These are phyloP conservation scores for Teratosphaeria pseudoeucalypti DNA, from an alignment of 2,329 filamentous ascomycete genomes.

Conservation along the genomic window DNA sequence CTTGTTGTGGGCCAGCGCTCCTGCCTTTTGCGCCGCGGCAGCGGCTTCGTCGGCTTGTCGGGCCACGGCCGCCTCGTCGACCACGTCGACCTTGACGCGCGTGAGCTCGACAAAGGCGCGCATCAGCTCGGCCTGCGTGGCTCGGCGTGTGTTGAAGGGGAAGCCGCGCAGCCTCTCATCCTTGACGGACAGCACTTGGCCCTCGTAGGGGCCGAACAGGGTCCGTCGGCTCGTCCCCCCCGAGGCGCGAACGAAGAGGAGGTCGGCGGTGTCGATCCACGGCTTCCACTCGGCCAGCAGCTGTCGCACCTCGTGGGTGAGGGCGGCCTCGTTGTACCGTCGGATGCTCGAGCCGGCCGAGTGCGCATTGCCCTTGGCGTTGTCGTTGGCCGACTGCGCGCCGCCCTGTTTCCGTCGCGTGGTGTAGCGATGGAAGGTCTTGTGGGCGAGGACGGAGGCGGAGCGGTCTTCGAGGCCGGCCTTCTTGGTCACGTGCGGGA, in stretches of 20 bases:
- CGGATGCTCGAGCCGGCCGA: conserved; percentile 84
- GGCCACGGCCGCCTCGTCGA: conserved; percentile 55
- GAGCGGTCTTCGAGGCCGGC: conserved; percentile 68
- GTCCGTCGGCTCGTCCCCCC: conserved; percentile 78
- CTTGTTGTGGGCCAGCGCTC: conserved; percentile 32
- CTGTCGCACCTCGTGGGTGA: conserved; percentile 77
- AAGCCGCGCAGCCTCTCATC: conserved; percentile 77
- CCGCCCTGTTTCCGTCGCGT: conserved; percentile 94
- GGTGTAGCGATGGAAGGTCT: conserved; percentile 96
- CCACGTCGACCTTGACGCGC: conserved; percentile 69
- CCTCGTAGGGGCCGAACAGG: conserved; percentile 84
- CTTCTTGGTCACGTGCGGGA: conserved; percentile 66
- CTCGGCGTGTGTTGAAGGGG: conserved; percentile 82
- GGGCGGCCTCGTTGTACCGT: conserved; percentile 85
- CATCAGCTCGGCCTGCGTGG: conserved; percentile 92
- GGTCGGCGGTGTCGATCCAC: conserved; percentile 71
- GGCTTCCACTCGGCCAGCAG: conserved; percentile 75
- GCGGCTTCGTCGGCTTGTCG: conserved; percentile 35
- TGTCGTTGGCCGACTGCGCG: conserved; percentile 85
- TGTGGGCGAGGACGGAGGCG: conserved; percentile 82
- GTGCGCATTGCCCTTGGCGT: conserved; percentile 85
- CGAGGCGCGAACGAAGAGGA: conserved; percentile 82
- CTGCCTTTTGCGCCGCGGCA: conserved; percentile 31
- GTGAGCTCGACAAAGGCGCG: conserved; percentile 90
- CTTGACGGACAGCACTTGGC: conserved; percentile 67